phyloP scores from a whole-genome alignment of 306 rosid genomes.

The Sindora glabra region DNA sequence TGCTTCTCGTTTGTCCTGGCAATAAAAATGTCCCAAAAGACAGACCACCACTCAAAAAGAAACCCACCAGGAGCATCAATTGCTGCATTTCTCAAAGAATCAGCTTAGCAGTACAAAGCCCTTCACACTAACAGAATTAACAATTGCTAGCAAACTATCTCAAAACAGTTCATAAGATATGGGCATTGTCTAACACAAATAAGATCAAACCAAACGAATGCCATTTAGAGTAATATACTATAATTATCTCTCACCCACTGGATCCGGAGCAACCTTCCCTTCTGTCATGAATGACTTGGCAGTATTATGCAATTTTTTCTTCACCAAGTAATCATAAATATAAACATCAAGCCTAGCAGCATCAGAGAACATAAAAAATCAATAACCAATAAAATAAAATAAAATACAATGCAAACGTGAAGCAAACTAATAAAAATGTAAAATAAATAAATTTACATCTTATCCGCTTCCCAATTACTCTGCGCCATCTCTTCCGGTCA shows the following conservation, averaged over 20 bases:
- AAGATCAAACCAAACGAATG: neutral
- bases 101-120: conserved; percentile 13
- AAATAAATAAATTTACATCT: conserved; percentile 45
- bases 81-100: conserved; percentile 48
- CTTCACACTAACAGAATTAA: too few species aligned
- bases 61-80: conserved; percentile 99
- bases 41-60: conserved; percentile 99
- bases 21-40: conserved; percentile 90
- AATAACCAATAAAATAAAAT: too few species aligned
- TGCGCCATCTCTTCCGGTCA: conserved; percentile 53
- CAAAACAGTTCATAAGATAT: conserved; percentile 4
- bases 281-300: conserved; percentile 91
- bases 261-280: conserved; percentile 94
- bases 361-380: neutral
- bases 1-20: conserved; percentile 90
- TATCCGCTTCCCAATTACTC: conserved; percentile 98
- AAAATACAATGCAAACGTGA: too few species aligned
- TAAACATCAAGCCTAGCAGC: conserved; percentile 87
- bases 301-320: conserved; percentile 84
- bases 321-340: conserved; percentile 84
- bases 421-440: neutral
- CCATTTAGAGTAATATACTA: neutral
- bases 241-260: conserved; percentile 60
- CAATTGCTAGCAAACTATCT: too few species aligned
- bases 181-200: neutral